A percentile compares a stretch with the other conserved stretches of the same genome.
Evolutionary conservation across 1,139 yeast species (phyloP).

Genomic region (Saccharomyces hybrid): DNA sequence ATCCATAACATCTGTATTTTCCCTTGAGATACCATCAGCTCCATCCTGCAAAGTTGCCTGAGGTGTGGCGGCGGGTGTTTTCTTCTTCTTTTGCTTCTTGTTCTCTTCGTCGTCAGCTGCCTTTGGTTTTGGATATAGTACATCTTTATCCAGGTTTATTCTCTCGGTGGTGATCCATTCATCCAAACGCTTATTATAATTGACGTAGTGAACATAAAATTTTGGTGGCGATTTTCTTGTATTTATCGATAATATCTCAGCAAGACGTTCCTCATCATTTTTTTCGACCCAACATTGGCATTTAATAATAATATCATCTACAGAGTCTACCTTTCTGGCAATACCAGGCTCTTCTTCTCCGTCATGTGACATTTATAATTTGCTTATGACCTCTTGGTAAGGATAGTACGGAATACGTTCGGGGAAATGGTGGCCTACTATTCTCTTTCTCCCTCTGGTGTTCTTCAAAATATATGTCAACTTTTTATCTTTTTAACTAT

Average conservation of each 20-base stretch:
- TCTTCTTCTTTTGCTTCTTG: constrained; percentile 28
- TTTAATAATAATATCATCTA: constrained; percentile 54
- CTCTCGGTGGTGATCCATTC: constrained; percentile 80
- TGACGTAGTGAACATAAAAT: constrained; percentile 89
- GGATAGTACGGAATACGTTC: not conserved
- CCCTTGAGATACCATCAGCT: constrained; percentile 21
- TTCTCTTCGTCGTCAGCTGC: constrained; percentile 38
- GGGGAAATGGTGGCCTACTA: not conserved
- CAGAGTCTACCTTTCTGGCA: constrained; percentile 24
- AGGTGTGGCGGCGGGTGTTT: constrained; percentile 22
- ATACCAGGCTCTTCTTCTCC: constrained; percentile 21
- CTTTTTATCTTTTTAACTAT: not conserved
- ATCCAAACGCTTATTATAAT: constrained; percentile 87
- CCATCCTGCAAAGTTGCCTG: constrained; percentile 17
- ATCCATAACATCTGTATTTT: constrained; percentile 66
- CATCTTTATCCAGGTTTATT: constrained; percentile 59
- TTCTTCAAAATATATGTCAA: not conserved
- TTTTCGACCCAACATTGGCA: constrained; percentile 76
- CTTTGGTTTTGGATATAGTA: constrained; percentile 59
- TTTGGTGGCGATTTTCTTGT: constrained; percentile 67
- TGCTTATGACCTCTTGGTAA: not conserved
- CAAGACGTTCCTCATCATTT: constrained; percentile 70
- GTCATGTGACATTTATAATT: constrained; percentile 3
- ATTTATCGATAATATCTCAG: constrained; percentile 78
- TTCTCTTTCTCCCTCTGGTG: not conserved